A percentile compares a stretch with the other conserved stretches of the same genome.
Evolutionary conservation across 305 asterid genomes (phyloP).

Genomic region (Solanum hybrid): DNA sequence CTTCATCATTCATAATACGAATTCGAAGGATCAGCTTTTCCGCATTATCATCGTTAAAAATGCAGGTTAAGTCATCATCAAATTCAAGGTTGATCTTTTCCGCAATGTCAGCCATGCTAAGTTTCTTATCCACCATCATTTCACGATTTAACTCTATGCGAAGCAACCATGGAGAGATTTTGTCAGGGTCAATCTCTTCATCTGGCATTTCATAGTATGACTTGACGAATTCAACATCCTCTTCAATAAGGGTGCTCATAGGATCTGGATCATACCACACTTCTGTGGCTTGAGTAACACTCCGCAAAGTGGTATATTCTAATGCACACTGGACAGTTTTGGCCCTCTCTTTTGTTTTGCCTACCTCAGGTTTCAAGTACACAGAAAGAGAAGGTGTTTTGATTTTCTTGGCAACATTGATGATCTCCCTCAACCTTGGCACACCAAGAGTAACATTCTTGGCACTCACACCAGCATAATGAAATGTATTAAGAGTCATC

Average conservation of each 20-base stretch:
- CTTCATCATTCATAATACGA: constrained; percentile 98
- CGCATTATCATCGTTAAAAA: constrained; percentile 94
- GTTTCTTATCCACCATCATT: constrained; percentile 99
- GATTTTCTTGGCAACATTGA: constrained; percentile 94
- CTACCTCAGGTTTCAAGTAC: constrained; percentile 67
- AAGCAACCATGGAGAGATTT: constrained; percentile 98
- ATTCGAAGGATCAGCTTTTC: constrained; percentile 94
- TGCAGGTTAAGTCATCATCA: constrained; percentile 84
- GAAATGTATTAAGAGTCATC: constrained; percentile 97
- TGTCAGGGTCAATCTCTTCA: constrained; percentile 91
- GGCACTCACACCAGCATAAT: constrained; percentile 99
- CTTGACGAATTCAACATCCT: constrained; percentile 92
- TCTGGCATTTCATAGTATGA: constrained; percentile 98
- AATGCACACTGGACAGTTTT: constrained; percentile 95
- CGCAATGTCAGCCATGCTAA: constrained; percentile 98
- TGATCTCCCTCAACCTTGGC: constrained; percentile 97
- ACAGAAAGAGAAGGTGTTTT: constrained; percentile 96
- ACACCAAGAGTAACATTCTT: constrained; percentile 98
- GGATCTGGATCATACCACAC: constrained; percentile 99
- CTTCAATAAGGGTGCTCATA: constrained; percentile 79
- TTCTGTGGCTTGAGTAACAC: constrained; percentile 96
- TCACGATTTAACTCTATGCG: constrained; percentile 92
- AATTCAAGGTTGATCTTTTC: constrained; percentile 86
- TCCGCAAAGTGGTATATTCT: constrained; percentile 86
- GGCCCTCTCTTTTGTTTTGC: constrained; percentile 82